Conservation (phyloP, 169 alveolate species). For the Eimeria sp. region DNA sequence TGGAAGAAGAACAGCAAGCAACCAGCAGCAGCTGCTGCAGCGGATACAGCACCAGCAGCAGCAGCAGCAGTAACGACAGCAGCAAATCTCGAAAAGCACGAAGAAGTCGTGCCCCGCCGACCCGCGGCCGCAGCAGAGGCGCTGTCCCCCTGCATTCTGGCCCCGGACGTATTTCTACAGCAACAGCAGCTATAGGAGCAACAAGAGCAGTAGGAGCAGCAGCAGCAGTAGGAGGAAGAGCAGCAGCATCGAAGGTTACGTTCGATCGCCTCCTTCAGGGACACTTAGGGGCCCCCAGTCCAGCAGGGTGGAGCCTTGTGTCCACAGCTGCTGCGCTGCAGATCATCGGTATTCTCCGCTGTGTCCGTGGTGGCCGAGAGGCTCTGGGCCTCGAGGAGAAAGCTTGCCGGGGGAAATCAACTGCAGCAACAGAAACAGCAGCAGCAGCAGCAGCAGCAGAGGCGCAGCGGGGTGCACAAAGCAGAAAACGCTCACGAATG, state of each 20-base stretch:
- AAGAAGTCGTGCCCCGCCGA: not conserved
- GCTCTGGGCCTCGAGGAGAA: slow-evolving; percentile 12
- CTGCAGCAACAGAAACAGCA: not conserved
- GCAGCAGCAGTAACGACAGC: slow-evolving; percentile 31
- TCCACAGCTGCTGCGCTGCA: slow-evolving; percentile 5
- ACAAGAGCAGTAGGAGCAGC: not conserved
- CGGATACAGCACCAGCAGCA: slow-evolving; percentile 38
- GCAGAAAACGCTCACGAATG: not conserved
- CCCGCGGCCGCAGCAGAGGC: slow-evolving; percentile 36
- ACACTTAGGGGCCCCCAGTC: slow-evolving; percentile 5
- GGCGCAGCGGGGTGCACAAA: not conserved
- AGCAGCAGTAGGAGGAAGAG: slow-evolving; percentile 19
- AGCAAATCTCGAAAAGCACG: not conserved
- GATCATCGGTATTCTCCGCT: not conserved
- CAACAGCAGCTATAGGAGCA: not conserved
- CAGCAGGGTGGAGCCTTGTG: not conserved
- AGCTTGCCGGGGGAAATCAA: too few relatives aligned
- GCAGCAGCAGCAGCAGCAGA: not conserved
- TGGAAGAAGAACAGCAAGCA: not conserved
- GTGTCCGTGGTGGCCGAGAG: slow-evolving; percentile 14
- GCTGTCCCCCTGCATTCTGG: not conserved
- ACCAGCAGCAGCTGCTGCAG: slow-evolving; percentile 3
- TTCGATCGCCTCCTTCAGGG: not conserved
- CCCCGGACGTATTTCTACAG: not conserved
- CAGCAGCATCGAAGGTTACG: not conserved